A percentile compares a stretch with the other conserved stretches of the same genome.
Evolutionary conservation across 352 stramenopile genomes (phyloP).

Genomic region (Phytopythium mirpurense): DNA sequence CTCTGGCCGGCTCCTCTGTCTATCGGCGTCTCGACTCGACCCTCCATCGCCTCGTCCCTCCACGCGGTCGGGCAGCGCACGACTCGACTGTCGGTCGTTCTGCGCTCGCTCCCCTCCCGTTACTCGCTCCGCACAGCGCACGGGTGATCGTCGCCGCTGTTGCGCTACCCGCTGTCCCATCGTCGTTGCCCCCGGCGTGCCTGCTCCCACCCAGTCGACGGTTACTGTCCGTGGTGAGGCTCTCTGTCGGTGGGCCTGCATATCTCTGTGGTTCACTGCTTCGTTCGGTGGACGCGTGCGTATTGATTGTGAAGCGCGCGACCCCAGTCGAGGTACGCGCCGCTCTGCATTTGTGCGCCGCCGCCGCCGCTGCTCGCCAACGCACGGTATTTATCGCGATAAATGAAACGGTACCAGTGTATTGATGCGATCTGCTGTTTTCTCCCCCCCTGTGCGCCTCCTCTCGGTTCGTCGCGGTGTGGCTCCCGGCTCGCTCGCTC

Average conservation of each 20-base stretch:
- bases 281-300: not conserved
- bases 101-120: not conserved
- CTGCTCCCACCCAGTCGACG: slow-evolving; percentile 1
- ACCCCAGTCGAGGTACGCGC: slow-evolving; percentile 7
- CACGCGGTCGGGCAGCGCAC: not conserved
- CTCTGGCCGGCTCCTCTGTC: not conserved
- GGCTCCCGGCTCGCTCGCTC: slow-evolving; percentile 3
- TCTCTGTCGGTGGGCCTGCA: slow-evolving; percentile 2
- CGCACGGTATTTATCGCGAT: slow-evolving; percentile 3
- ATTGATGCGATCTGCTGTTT: slow-evolving; percentile 10
- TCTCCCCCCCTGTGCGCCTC: slow-evolving; percentile 5
- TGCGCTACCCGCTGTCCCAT: not conserved
- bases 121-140: not conserved
- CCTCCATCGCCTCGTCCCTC: not conserved
- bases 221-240: slow-evolving; percentile 6
- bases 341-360: not conserved
- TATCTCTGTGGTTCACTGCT: not conserved
- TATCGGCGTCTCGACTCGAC: not conserved
- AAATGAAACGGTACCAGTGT: slow-evolving; percentile 7
- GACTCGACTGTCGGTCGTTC: not conserved
- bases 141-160: not conserved
- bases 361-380: not conserved
- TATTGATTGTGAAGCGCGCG: slow-evolving; percentile 3
- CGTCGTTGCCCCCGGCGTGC: not conserved
- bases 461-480: slow-evolving; percentile 1